A percentile compares a stretch with the other conserved stretches of the same genome.
phyloP scores from a whole-genome alignment of 2,329 filamentous ascomycete genomes.

The Cladophialophora exuberans region DNA sequence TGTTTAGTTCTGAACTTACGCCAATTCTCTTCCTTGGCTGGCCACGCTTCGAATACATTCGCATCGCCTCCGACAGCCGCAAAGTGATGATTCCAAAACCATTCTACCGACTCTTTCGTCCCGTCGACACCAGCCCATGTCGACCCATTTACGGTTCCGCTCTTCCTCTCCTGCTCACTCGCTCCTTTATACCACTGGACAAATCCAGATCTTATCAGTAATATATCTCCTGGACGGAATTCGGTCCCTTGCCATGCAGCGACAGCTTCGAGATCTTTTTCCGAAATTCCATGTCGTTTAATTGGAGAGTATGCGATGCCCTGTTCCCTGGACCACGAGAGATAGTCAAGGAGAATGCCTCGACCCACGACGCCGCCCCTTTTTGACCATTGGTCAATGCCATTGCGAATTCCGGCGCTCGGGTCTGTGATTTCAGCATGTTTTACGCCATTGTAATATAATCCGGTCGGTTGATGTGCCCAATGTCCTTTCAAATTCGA shows the following conservation, averaged over 20 bases:
- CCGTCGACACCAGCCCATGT: constrained; percentile 56
- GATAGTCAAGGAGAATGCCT: constrained; percentile 48
- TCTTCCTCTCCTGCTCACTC: constrained; percentile 38
- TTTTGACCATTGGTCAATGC: constrained; percentile 40
- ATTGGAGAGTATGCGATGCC: constrained; percentile 58
- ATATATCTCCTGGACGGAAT: constrained; percentile 64
- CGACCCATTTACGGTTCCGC: constrained; percentile 37
- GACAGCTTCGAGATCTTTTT: constrained; percentile 63
- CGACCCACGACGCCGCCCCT: constrained; percentile 46
- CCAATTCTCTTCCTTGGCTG: constrained; percentile 42
- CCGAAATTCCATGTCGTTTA: constrained; percentile 56
- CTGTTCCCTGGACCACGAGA: constrained; percentile 52
- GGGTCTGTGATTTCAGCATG: constrained; percentile 18
- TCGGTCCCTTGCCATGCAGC: constrained; percentile 57
- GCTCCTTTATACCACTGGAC: constrained; percentile 60
- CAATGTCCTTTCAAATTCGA: constrained; percentile 42
- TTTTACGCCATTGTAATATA: constrained; percentile 22
- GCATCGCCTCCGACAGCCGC: constrained; percentile 66
- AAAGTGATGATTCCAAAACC: constrained; percentile 72
- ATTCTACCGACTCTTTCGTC: constrained; percentile 60
- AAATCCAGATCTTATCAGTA: constrained; percentile 67
- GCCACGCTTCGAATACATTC: constrained; percentile 66
- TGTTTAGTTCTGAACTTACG: constrained; percentile 9
- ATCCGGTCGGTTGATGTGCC: constrained; percentile 40
- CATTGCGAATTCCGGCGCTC: constrained; percentile 10